Conservation (phyloP, 768 basidiomycete species). For the Serendipita vermifera region DNA sequence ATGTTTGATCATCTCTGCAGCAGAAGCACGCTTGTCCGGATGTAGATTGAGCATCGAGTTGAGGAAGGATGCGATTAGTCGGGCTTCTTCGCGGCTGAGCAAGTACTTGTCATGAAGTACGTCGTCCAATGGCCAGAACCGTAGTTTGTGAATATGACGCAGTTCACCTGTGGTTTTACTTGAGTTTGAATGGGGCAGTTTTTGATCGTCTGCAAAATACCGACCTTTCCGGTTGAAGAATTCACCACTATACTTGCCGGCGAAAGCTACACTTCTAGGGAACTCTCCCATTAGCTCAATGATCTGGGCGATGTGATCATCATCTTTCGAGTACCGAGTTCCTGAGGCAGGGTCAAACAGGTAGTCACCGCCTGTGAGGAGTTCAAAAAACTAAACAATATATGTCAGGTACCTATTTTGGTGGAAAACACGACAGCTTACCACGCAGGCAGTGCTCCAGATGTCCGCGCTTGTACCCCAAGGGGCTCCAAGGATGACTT, state of each 20-base stretch:
- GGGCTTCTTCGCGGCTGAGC: conserved; percentile 72
- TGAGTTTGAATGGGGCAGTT: neutral
- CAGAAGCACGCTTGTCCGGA: conserved; percentile 80
- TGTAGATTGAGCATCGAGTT: conserved; percentile 81
- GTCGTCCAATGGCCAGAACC: conserved; percentile 74
- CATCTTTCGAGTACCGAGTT: conserved; percentile 89
- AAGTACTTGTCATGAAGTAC: conserved; percentile 93
- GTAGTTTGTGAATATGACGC: conserved; percentile 84
- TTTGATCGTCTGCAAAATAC: no score
- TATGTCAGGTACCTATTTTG: neutral
- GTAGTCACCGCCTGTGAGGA: conserved; percentile 94
- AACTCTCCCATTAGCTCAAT: conserved; percentile 92
- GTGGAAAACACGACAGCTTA: conserved; percentile 29
- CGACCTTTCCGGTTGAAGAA: conserved; percentile 93
- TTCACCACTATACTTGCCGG: conserved; percentile 86
- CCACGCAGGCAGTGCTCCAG: conserved; percentile 93
- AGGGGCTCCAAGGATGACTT: conserved; percentile 90
- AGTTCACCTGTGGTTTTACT: conserved; percentile 48
- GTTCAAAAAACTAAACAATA: conserved; percentile 65
- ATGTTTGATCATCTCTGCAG: conserved; percentile 74
- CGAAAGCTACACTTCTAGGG: conserved; percentile 67
- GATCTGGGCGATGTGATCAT: conserved; percentile 95
- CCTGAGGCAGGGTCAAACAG: conserved; percentile 95
- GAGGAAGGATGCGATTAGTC: conserved; percentile 66
- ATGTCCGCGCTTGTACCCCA: conserved; percentile 95